Evolutionary conservation across 345 rosid genomes (phyloP), one percentile per base, ranked within the genome.

Genomic region (Eucalyptus virginea): DNA sequence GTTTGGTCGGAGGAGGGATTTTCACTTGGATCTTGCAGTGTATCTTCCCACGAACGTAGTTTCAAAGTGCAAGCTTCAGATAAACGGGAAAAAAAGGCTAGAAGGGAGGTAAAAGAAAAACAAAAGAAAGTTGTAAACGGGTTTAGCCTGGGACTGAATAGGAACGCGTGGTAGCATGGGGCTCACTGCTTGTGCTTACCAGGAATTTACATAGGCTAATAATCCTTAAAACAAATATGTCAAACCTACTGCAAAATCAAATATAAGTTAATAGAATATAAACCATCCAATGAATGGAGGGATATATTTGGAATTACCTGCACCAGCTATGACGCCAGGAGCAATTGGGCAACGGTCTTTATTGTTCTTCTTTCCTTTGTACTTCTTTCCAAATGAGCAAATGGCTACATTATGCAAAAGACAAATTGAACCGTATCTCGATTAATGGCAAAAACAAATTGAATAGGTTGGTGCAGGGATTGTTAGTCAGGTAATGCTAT

Each of bases 341-440:
- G 1, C 1, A 62, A 13, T 6, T 62, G 1, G 0, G 69, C 69
- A 60, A 60, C 3, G 17, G 67, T 0, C 16, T 60, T 28, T 60
- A 60, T 12, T 58, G 15, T 0, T 1, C 67, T 3, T 58, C 67
- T 11, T 58, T 58, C 65, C 50, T 4, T 48, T 49, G 51, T 49
- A 49, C 0, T 5, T 51, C 0, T 51, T 18, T 51, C 56, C 56
- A 51, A 1, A 0, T 51, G 0, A 1, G 56, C 56, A 51, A 30
- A 62, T 62, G 72, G 4, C 72, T 65, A n/a, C 72, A 65, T 65
- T 16, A 65, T 23, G 72, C 72, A 65, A 8, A n/a, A 14, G 34
- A 15, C 0, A 65, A 14, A 65, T n/a, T 7, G 19, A 65, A 65
- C 18, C 0, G 18, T 52, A 52, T 52, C 56, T 65, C 0, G 37